phyloP scores from a whole-genome alignment of 2,329 filamentous ascomycete genomes.

The Aureobasidium sp. region DNA sequence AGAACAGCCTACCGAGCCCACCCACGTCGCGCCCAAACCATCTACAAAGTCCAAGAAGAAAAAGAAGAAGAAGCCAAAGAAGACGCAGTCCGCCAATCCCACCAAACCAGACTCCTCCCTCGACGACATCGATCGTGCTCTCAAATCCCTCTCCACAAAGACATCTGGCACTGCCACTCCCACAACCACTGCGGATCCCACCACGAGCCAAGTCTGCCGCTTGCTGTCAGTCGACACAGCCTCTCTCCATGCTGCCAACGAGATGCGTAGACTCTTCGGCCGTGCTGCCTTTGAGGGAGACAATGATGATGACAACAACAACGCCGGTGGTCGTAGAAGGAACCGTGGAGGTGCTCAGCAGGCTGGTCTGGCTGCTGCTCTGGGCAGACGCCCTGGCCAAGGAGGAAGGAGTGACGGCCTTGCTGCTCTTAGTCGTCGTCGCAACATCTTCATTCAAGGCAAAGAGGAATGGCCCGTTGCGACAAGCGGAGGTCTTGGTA shows the following conservation, averaged over 20 bases:
- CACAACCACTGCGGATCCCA: slow-evolving; percentile 27
- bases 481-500: slow-evolving; percentile 72
- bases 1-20: slow-evolving; percentile 14
- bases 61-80: slow-evolving; percentile 58
- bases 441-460: slow-evolving; percentile 79
- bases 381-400: slow-evolving; percentile 41
- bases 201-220: slow-evolving; percentile 43
- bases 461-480: slow-evolving; percentile 81
- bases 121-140: slow-evolving; percentile 61
- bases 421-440: slow-evolving; percentile 62
- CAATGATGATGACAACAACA: slow-evolving; percentile 46
- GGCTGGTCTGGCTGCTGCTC: slow-evolving; percentile 52
- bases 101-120: slow-evolving; percentile 30
- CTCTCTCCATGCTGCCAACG: slow-evolving; percentile 77
- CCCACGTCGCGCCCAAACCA: not conserved
- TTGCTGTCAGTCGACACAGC: slow-evolving; percentile 59
- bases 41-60: slow-evolving; percentile 32
- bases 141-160: slow-evolving; percentile 48
- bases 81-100: slow-evolving; percentile 31
- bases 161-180: slow-evolving; percentile 23
- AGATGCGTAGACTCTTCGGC: slow-evolving; percentile 76
- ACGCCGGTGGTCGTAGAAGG: slow-evolving; percentile 45
- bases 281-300: slow-evolving; percentile 53
- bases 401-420: slow-evolving; percentile 57
- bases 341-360: slow-evolving; percentile 48